Percentiles rank a stretch among this genome's conserved stretches.
These are phyloP conservation scores for Wickerhamomyces sydowiorum DNA, from an alignment of 805 yeast genomes.

Conservation along the genomic window DNA sequence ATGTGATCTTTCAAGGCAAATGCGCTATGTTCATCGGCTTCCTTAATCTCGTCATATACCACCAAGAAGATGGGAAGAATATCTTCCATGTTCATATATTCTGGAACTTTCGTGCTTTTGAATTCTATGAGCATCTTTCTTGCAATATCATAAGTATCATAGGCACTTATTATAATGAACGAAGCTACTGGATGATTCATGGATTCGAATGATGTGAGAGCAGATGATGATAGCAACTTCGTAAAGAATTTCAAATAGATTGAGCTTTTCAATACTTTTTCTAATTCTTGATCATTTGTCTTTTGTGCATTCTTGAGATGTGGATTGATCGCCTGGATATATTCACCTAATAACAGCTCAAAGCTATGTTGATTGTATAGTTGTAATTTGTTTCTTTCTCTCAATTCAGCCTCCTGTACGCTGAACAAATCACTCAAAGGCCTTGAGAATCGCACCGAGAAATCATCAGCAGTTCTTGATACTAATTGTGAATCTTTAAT, in stretches of 20 bases:
- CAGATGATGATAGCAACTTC: constrained; percentile 51
- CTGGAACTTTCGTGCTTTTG: constrained; percentile 44
- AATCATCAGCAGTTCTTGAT: constrained; percentile 44
- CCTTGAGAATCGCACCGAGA: constrained; percentile 48
- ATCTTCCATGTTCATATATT: constrained; percentile 62
- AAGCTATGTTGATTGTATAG: constrained; percentile 29
- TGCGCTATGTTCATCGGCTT: constrained; percentile 39
- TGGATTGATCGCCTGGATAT: constrained; percentile 24
- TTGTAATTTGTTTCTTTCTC: constrained; percentile 23
- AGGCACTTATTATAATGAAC: constrained; percentile 55
- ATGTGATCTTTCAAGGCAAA: constrained; percentile 28
- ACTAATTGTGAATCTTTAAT: constrained; percentile 47
- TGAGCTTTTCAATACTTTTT: constrained; percentile 32
- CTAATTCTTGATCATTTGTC: constrained; percentile 18
- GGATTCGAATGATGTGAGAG: constrained; percentile 73
- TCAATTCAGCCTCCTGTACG: constrained; percentile 17
- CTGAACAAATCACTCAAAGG: constrained; percentile 30
- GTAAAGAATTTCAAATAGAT: constrained; percentile 55
- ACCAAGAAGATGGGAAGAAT: constrained; percentile 47
- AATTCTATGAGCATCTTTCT: constrained; percentile 50
- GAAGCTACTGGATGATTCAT: constrained; percentile 84
- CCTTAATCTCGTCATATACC: constrained; percentile 40
- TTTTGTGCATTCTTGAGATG: constrained; percentile 7
- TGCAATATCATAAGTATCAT: constrained; percentile 50
- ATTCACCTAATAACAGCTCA: constrained; percentile 29